These are phyloP conservation scores for Dichomitus squalens DNA, from an alignment of 1,284 basidiomycete species.

Conservation along the genomic window DNA sequence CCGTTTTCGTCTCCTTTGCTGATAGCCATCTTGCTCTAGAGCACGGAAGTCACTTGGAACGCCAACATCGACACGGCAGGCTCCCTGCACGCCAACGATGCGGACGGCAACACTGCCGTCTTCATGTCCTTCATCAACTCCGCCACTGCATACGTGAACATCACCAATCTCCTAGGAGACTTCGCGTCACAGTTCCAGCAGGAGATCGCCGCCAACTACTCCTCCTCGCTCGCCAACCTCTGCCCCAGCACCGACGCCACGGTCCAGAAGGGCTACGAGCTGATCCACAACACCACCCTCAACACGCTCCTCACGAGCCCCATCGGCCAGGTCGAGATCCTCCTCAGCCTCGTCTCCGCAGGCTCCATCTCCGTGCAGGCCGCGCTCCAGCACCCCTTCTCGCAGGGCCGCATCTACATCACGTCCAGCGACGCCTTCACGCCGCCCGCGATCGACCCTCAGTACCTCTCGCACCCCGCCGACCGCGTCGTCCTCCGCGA, in stretches of 20 bases:
- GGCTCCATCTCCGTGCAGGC: conserved; percentile 57
- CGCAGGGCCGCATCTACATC: conserved; percentile 44
- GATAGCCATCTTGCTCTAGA: conserved; percentile 32
- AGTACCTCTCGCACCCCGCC: conserved; percentile 57
- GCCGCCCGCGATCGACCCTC: conserved; percentile 61
- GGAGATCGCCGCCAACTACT: conserved; percentile 38
- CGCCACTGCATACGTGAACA: conserved; percentile 66
- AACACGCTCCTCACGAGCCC: conserved; percentile 44
- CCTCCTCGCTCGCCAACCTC: conserved; percentile 40
- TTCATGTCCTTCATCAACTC: conserved; percentile 70
- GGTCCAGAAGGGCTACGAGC: conserved; percentile 64
- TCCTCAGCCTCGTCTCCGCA: conserved; percentile 56
- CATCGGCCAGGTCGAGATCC: conserved; percentile 64
- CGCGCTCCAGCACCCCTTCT: conserved; percentile 67
- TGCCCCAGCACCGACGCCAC: conserved; percentile 49
- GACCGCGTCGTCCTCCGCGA: conserved; percentile 60
- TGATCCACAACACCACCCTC: conserved; percentile 55
- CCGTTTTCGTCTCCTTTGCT: not conserved
- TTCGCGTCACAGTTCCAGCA: conserved; percentile 34
- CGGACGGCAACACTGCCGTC: conserved; percentile 34
- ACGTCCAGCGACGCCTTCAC: conserved; percentile 56
- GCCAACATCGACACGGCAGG: conserved; percentile 47
- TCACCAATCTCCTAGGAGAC: conserved; percentile 49
- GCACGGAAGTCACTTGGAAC: conserved; percentile 50
- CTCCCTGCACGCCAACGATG: conserved; percentile 24